Percentiles rank a stretch among this genome's conserved stretches.
Conservation (phyloP, 345 rosid genomes). For the Ceriops decandra region DNA sequence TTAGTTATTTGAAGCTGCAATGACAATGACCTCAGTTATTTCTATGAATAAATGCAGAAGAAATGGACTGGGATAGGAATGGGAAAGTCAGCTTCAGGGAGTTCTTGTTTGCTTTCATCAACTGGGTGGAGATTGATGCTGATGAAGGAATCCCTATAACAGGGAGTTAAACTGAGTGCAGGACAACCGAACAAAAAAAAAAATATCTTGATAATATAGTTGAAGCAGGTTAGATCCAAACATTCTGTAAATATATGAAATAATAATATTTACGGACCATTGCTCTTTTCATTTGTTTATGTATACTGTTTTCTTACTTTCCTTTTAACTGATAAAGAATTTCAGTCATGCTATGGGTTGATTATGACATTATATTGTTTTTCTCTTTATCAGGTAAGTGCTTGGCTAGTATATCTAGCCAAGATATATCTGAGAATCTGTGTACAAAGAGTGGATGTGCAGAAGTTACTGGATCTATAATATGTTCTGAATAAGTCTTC, state of each 20-base stretch:
- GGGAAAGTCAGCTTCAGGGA: conserved; percentile 80
- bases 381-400: background rate
- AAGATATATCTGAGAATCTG: background rate
- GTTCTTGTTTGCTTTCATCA: conserved; percentile 65
- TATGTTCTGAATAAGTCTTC: background rate
- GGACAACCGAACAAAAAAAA: background rate
- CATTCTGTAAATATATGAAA: conserved; percentile 9
- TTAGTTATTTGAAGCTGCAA: background rate
- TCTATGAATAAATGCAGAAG: conserved; percentile 49
- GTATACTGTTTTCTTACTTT: background rate
- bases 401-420: background rate
- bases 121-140: conserved; percentile 70
- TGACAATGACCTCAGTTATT: conserved; percentile 17
- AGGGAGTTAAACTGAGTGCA: conserved; percentile 13
- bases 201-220: background rate
- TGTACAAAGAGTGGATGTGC: background rate
- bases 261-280: conserved; percentile 5
- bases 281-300: conserved; percentile 7
- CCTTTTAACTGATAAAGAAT: conserved; percentile 6
- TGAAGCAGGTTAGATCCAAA: conserved; percentile 20
- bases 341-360: background rate
- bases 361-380: background rate
- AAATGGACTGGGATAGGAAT: conserved; percentile 85
- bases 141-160: conserved; percentile 29
- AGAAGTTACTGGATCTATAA: too few species aligned